These are phyloP conservation scores for Pseudocercospora macadamiae DNA, from an alignment of 2,329 filamentous ascomycete species.

Conservation along the genomic window DNA sequence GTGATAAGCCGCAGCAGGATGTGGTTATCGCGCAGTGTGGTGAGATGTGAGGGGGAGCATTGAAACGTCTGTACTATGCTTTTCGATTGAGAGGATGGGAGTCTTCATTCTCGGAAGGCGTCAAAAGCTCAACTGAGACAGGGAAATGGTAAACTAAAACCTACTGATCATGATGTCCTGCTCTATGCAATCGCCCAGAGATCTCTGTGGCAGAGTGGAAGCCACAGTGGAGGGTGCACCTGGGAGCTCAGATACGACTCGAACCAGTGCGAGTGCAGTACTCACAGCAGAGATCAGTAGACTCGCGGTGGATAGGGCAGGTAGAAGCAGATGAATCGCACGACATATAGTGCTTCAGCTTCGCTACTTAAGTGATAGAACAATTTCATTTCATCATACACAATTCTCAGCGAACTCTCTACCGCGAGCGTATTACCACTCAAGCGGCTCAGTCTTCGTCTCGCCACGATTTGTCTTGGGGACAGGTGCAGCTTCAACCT, in stretches of 20 bases:
- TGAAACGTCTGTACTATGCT: not conserved
- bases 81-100: not conserved
- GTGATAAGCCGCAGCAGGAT: conserved; percentile 83
- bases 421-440: conserved; percentile 66
- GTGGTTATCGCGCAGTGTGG: conserved; percentile 85
- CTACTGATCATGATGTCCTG: too few species aligned
- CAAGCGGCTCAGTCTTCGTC: conserved; percentile 79
- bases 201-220: too few species aligned
- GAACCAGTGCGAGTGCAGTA: too few species aligned
- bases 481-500: conserved; percentile 68
- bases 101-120: too few species aligned
- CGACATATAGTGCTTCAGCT: not conserved
- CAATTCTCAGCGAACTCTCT: not conserved
- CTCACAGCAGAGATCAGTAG: too few species aligned
- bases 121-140: too few species aligned
- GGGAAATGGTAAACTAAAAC: too few species aligned
- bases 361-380: not conserved
- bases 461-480: conserved; percentile 89
- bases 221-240: too few species aligned
- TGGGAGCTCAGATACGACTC: too few species aligned
- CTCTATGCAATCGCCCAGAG: too few species aligned
- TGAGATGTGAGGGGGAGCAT: conserved; percentile 73
- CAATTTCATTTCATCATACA: not conserved
- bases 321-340: too few species aligned
- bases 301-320: too few species aligned